Base-by-base conservation (phyloP, 768 basidiomycete genomes). In the Lactifluus rugatus region DNA sequence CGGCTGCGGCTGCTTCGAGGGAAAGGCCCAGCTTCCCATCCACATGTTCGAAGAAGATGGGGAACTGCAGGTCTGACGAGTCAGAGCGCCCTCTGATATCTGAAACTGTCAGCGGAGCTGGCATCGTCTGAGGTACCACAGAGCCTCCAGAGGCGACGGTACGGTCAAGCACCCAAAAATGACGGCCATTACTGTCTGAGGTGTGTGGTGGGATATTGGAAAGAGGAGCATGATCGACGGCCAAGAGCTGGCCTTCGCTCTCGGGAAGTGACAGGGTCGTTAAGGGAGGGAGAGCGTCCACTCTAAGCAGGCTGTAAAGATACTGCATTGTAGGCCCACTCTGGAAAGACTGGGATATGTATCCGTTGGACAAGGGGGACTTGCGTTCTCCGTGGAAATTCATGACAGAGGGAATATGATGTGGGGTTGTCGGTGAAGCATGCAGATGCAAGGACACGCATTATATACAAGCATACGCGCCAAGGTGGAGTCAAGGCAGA, bases 61-160 rank as follows among this genome's bases (percentile, higher is more conserved):
- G 59, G 37, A 58, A 46, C 28, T 61, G 59, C 23, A 61, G 11
- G 21, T 41, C 56, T 7, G 48, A 47, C 37, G 21, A 39, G 19
- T 34, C 37, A 16, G 37, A 16, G 37, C 31, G 56, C 26, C 19
- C 41, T 48, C 32, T 25, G 23, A 39, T 7, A 17, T 58, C 50
- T 6, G 37, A 45, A 1, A 36, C 16, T 11, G 41, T 32, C 5
- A 17, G 28, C 26, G 59, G 56, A 0, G 17, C 11, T 49, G 56
- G 47, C 46, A 61, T 57, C 7, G 13, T 58, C n/a, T 61, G 59
- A 17, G 59, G 59, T 16, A 61, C 59, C 28, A 58, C 59, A 3
- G 56, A 49, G 48, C 58, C 58, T 13, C 19, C 26, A 11, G 47
- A n/a, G n/a, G 49, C n/a, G 13, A 55, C 3, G 34, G 23, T 25